Evolutionary conservation across 306 rosid species (phyloP).

Genomic region (Cucurbita ficifolia): DNA sequence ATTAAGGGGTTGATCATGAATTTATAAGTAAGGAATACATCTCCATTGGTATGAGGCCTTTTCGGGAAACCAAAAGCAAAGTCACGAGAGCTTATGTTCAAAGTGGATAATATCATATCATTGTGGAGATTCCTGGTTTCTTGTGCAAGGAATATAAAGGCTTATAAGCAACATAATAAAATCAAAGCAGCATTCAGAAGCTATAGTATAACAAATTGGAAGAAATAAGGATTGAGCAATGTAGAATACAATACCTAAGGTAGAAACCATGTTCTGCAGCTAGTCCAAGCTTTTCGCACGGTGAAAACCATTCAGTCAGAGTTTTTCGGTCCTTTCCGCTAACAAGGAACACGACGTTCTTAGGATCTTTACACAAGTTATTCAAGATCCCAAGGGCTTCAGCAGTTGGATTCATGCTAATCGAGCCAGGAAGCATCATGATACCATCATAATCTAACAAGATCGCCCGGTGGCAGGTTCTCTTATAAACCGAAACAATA

Average conservation of each 20-base stretch:
- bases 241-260: slow-evolving; percentile 32
- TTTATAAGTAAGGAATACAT: no score
- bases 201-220: not conserved
- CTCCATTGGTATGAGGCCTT: no score
- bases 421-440: slow-evolving; percentile 49
- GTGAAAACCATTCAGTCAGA: slow-evolving; percentile 59
- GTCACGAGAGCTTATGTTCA: no score
- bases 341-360: slow-evolving; percentile 62
- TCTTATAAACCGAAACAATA: slow-evolving; percentile 73
- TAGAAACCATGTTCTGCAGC: slow-evolving; percentile 90
- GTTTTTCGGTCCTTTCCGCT: slow-evolving; percentile 68
- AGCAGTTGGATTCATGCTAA: slow-evolving; percentile 42
- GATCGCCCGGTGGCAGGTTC: slow-evolving; percentile 64
- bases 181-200: not conserved
- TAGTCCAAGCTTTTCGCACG: slow-evolving; percentile 58
- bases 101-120: no score
- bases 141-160: not conserved
- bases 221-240: not conserved
- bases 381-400: slow-evolving; percentile 54
- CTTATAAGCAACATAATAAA: not conserved
- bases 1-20: no score
- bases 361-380: slow-evolving; percentile 58
- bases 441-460: slow-evolving; percentile 77
- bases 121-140: no score
- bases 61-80: no score